Base-by-base conservation (phyloP, 2,329 filamentous ascomycete genomes). In the Calonectria pseudoreteaudii region DNA sequence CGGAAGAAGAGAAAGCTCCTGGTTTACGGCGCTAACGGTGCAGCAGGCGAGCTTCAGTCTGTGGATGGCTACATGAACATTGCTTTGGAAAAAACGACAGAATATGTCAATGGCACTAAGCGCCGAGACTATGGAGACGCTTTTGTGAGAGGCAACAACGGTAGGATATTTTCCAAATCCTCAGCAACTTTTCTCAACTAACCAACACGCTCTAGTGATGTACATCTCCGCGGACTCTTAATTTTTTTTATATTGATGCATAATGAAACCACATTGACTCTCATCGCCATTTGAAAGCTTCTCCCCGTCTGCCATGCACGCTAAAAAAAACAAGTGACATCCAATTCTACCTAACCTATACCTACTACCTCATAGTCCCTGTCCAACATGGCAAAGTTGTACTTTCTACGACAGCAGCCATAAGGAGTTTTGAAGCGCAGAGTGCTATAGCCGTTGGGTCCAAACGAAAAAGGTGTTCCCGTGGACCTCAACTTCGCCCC, bases 31-130 rank as follows among this genome's bases (percentile, higher is more conserved):
- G 44, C 75, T 81, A 14, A 80, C 50, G 36, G 26, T 16, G n/a
- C 18, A 31, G 14, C 76, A 98, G 96, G 97, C 79, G 95, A 98
- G 84, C 90, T 98, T 47, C 96, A 98, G 84, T 98, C 96, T 0
- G 96, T 99, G 65, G 97, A 99, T 85, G 97, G 97, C 67, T 99
- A 98, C 87, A 99, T 99, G 97, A 99, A 99, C 87, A 98, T 99
- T 84, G 96, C 97, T 16, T 91, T 99, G 36, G 97, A 99, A 86
- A 97, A 98, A 87, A 98, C 95, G 26, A 93, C 95, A 77, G 97
- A 99, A 86, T 95, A 93, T 80, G 94, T 98, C 79, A 94, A 98
- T 82, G 96, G 96, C 52, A 91, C 92, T 77, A 92, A 96, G 86
- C 91, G 94, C 80, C 91, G 94, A 81, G 94, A 91, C 69, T 98